Evolutionary conservation across 2,329 filamentous ascomycete species (phyloP).

Genomic region (Pseudogymnoascus sp.): DNA sequence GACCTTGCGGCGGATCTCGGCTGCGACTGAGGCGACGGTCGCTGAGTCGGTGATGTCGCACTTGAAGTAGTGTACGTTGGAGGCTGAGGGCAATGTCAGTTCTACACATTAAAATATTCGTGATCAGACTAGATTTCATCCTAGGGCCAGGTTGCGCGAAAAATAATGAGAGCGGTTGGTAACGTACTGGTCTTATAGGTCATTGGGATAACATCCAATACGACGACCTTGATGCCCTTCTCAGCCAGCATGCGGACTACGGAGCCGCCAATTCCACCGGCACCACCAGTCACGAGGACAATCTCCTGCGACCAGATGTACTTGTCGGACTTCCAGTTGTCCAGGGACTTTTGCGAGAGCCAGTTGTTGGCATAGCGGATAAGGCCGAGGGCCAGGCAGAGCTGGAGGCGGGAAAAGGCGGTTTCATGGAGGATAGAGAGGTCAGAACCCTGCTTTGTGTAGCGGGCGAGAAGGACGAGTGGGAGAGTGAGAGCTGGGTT

Average conservation of each 20-base stretch:
- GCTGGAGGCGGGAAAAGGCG: conserved; percentile 45
- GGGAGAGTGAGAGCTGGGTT: conserved; percentile 60
- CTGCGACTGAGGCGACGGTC: conserved; percentile 45
- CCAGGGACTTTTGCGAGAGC: conserved; percentile 42
- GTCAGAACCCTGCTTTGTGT: conserved; percentile 54
- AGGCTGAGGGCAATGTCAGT: conserved; percentile 28
- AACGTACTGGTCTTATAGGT: conserved; percentile 43
- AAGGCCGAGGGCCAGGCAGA: conserved; percentile 47
- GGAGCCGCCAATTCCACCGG: conserved; percentile 62
- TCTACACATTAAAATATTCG: not conserved
- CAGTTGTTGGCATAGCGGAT: conserved; percentile 41
- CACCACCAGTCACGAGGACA: conserved; percentile 67
- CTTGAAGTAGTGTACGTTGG: conserved; percentile 59
- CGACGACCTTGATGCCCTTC: conserved; percentile 58
- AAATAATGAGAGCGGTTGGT: conserved; percentile 19
- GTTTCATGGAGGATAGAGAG: conserved; percentile 46
- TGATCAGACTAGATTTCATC: conserved; percentile 14
- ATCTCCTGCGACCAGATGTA: conserved; percentile 65
- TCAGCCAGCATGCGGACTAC: conserved; percentile 61
- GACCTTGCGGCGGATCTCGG: conserved; percentile 45
- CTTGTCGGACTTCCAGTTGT: conserved; percentile 44
- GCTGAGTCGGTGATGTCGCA: conserved; percentile 60
- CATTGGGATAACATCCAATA: conserved; percentile 61
- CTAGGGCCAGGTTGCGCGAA: not conserved
- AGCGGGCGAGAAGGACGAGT: conserved; percentile 54